Evolutionary conservation across 2,329 filamentous ascomycete species (phyloP).

Genomic region (Tolypocladium guangdongense): DNA sequence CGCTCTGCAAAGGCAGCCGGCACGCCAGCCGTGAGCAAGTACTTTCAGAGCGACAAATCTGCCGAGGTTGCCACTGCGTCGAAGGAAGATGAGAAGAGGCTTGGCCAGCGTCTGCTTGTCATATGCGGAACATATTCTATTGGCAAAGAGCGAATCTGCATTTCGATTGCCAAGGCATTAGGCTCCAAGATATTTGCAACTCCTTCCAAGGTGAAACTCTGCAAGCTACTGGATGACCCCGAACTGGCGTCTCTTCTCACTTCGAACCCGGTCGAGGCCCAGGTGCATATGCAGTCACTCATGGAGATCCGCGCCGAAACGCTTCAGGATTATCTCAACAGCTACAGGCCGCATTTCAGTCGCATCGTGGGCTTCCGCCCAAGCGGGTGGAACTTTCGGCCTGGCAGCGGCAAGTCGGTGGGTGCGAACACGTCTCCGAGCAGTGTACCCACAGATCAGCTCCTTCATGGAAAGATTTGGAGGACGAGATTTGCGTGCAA

Average conservation of each 20-base stretch:
- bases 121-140: constrained; percentile 97
- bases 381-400: constrained; percentile 87
- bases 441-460: constrained; percentile 36
- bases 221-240: constrained; percentile 72
- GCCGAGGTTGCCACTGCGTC: constrained; percentile 19
- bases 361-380: constrained; percentile 86
- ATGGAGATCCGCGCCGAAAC: constrained; percentile 92
- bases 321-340: constrained; percentile 75
- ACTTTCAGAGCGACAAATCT: constrained; percentile 31
- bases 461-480: constrained; percentile 58
- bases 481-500: constrained; percentile 57
- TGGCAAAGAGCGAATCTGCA: constrained; percentile 91
- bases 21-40: constrained; percentile 38
- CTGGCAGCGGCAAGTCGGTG: constrained; percentile 45
- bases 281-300: constrained; percentile 95
- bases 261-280: constrained; percentile 67
- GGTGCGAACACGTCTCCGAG: constrained; percentile 38
- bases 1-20: constrained; percentile 28
- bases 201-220: constrained; percentile 72
- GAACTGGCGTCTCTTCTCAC: constrained; percentile 74
- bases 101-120: constrained; percentile 60
- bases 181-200: constrained; percentile 84
- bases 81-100: constrained; percentile 9
- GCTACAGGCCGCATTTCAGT: constrained; percentile 70
- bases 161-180: constrained; percentile 81